Conservation (phyloP, 257 asterid species). For the Petunia secreta region DNA sequence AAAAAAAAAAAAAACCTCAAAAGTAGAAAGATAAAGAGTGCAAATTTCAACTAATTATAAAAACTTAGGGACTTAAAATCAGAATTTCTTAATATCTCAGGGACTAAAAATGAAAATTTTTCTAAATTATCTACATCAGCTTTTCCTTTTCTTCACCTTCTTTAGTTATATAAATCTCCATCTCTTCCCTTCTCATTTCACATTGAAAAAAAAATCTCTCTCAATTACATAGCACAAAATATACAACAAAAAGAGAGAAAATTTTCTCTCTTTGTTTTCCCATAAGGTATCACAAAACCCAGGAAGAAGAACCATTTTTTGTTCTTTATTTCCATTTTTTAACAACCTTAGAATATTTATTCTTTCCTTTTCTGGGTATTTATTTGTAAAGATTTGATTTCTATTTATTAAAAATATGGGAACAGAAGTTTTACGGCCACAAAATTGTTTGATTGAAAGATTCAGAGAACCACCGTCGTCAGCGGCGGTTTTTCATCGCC, state of each 20-base stretch:
- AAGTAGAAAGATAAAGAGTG: too few species aligned
- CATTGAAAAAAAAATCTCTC: not conserved
- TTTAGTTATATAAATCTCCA: not conserved
- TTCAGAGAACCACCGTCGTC: constrained; percentile 29
- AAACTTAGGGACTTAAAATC: too few species aligned
- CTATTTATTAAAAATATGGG: constrained; percentile 37
- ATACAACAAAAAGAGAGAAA: not conserved
- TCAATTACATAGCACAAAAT: not conserved
- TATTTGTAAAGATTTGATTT: not conserved
- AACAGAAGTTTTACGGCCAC: constrained; percentile 53
- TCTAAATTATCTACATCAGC: not conserved
- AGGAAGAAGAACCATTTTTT: not conserved
- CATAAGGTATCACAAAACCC: not conserved
- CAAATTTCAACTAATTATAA: too few species aligned
- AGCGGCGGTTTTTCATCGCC: constrained; percentile 28
- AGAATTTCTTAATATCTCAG: too few species aligned
- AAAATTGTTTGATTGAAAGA: constrained; percentile 40
- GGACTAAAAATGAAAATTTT: too few species aligned
- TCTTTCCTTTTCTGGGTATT: not conserved
- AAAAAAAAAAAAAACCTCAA: too few species aligned
- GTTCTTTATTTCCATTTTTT: not conserved
- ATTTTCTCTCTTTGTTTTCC: constrained; percentile 9
- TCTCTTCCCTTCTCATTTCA: not conserved
- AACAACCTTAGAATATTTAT: not conserved
- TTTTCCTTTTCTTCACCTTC: not conserved